These are phyloP conservation scores for Fusarium armeniacum DNA, from an alignment of 2,329 filamentous ascomycete genomes.

Conservation along the genomic window DNA sequence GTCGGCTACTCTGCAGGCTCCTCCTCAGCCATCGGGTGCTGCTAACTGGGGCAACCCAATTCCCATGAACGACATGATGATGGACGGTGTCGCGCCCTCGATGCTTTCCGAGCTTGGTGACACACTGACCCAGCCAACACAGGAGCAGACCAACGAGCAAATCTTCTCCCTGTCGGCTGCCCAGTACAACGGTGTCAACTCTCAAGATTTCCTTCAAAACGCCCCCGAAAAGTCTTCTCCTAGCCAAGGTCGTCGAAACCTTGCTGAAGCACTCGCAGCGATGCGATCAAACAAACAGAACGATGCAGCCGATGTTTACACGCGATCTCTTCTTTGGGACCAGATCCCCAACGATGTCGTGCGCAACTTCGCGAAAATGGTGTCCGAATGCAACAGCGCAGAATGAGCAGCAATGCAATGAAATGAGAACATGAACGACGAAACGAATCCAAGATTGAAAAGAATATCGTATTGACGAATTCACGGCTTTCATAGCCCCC, in stretches of 20 bases:
- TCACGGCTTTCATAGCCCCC: conserved; percentile 37
- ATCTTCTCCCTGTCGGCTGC: conserved; percentile 87
- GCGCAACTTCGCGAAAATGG: conserved; percentile 91
- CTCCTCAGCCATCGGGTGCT: conserved; percentile 67
- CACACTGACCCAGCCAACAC: conserved; percentile 78
- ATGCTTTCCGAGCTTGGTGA: conserved; percentile 77
- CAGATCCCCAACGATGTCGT: conserved; percentile 94
- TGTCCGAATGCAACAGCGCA: conserved; percentile 77
- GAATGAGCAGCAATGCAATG: conserved; percentile 60
- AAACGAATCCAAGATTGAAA: conserved; percentile 50
- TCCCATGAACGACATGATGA: conserved; percentile 59
- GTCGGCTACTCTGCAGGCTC: conserved; percentile 61
- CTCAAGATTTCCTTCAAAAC: conserved; percentile 76
- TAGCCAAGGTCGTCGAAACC: conserved; percentile 77
- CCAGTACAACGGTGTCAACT: conserved; percentile 84
- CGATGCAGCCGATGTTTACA: conserved; percentile 87
- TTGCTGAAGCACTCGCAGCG: conserved; percentile 83
- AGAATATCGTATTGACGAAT: conserved; percentile 56
- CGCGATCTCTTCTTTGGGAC: conserved; percentile 92
- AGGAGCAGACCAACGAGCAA: conserved; percentile 89
- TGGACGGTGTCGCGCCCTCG: conserved; percentile 64
- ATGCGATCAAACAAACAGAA: conserved; percentile 82
- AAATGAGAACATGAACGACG: conserved; percentile 58
- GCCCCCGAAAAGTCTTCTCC: conserved; percentile 64
- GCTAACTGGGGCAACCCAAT: conserved; percentile 57